phyloP scores from a whole-genome alignment of 495 filamentous ascomycete genomes.

The Copromyces sp. region DNA sequence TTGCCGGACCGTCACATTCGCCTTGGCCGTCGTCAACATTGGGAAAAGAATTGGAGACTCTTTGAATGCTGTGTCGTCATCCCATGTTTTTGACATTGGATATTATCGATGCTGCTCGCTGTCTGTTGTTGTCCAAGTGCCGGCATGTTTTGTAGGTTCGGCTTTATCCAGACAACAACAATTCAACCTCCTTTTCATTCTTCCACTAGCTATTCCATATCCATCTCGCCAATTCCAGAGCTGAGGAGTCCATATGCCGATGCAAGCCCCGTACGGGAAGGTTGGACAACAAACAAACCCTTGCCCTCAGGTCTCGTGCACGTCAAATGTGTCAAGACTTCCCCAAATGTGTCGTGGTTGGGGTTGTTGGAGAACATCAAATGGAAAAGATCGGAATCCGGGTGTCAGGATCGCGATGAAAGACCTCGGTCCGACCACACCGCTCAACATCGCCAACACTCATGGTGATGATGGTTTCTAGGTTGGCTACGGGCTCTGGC shows the following conservation, averaged over 20 bases:
- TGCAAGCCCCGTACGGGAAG: not conserved
- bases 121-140: not conserved
- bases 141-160: not conserved
- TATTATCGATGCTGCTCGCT: not conserved
- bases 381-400: not conserved
- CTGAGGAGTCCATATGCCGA: not conserved
- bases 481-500: not conserved
- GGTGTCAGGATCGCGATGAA: not conserved
- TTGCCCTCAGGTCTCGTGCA: not conserved
- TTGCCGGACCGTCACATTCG: not conserved
- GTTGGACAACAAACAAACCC: not conserved
- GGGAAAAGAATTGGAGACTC: not conserved
- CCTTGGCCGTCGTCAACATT: not conserved
- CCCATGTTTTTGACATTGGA: not conserved
- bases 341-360: not conserved
- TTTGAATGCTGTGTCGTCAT: not conserved
- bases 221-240: not conserved
- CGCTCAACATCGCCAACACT: not conserved
- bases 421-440: not conserved
- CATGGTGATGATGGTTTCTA: not conserved
- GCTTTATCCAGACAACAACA: not conserved
- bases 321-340: not conserved
- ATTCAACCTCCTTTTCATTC: not conserved
- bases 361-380: not conserved
- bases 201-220: not conserved